phyloP scores from a whole-genome alignment of 768 basidiomycete genomes.

The Rhizopogon vulgaris region DNA sequence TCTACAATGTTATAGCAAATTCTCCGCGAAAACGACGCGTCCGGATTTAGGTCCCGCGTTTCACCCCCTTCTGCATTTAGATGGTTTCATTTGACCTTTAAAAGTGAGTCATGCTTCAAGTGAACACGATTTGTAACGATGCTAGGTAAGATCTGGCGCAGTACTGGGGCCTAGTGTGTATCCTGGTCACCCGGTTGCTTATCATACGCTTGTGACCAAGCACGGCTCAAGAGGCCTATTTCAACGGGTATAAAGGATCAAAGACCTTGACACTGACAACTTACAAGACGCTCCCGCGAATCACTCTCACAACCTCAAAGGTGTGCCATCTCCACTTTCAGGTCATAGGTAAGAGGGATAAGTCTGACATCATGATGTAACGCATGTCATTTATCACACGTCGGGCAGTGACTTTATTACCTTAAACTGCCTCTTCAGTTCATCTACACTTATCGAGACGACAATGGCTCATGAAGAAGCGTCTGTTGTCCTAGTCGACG shows the following conservation, averaged over 20 bases:
- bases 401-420: constrained; percentile 22
- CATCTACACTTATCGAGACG: background rate
- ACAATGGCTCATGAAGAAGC: constrained; percentile 17
- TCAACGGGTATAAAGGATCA: background rate
- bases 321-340: background rate
- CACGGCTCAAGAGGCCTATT: no score
- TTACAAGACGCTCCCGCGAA: background rate
- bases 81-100: background rate
- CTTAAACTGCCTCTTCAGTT: constrained; percentile 23
- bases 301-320: background rate
- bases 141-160: no score
- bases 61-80: no score
- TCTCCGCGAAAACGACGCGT: background rate
- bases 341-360: background rate
- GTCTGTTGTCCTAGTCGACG: constrained; percentile 35
- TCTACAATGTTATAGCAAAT: background rate
- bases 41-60: background rate
- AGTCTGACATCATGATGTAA: background rate
- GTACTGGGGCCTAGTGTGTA: no score
- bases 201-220: no score
- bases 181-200: no score
- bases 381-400: background rate
- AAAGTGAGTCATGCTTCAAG: background rate
- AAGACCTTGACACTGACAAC: no score
- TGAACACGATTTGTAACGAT: no score